Conservation (phyloP, 2,329 filamentous ascomycete genomes). For the Plectosphaerella cucumerina region DNA sequence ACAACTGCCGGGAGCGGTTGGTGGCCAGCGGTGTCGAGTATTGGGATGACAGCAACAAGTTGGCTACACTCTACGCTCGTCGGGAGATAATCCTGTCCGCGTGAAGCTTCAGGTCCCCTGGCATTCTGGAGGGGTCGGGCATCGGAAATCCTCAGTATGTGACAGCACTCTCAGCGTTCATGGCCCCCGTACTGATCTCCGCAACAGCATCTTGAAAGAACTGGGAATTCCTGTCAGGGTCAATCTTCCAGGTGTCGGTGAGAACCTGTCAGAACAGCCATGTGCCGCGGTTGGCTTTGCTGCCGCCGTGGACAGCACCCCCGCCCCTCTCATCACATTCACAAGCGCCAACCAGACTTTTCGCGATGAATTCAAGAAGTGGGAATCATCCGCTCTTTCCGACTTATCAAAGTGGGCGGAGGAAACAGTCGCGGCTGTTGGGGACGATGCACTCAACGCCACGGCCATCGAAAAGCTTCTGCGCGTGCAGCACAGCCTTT, state of each 20-base stretch:
- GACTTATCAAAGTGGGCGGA: constrained; percentile 25
- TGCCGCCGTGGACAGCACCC: constrained; percentile 17
- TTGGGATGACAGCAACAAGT: constrained; percentile 27
- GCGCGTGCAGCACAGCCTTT: constrained; percentile 39
- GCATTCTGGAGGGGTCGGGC: constrained; percentile 49
- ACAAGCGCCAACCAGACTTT: constrained; percentile 14
- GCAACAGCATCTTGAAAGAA: constrained; percentile 29
- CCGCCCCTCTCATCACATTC: constrained; percentile 17
- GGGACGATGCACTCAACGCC: constrained; percentile 20
- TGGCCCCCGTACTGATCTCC: too few species aligned
- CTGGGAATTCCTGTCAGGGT: constrained; percentile 39
- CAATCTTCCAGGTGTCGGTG: constrained; percentile 46
- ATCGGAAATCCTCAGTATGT: constrained; percentile 36
- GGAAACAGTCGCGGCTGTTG: constrained; percentile 17
- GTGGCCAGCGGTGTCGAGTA: constrained; percentile 32
- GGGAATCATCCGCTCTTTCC: constrained; percentile 18
- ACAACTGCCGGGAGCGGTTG: constrained; percentile 4
- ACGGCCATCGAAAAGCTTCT: constrained; percentile 34
- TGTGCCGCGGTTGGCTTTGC: constrained; percentile 10
- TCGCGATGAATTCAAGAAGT: constrained; percentile 15
- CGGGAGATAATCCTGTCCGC: constrained; percentile 44
- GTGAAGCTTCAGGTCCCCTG: constrained; percentile 45
- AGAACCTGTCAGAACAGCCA: constrained; percentile 49
- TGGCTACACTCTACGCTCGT: constrained; percentile 26
- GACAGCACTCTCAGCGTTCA: too few species aligned